phyloP scores from a whole-genome alignment of 805 yeast genomes.

The Myxozyma neotropica region DNA sequence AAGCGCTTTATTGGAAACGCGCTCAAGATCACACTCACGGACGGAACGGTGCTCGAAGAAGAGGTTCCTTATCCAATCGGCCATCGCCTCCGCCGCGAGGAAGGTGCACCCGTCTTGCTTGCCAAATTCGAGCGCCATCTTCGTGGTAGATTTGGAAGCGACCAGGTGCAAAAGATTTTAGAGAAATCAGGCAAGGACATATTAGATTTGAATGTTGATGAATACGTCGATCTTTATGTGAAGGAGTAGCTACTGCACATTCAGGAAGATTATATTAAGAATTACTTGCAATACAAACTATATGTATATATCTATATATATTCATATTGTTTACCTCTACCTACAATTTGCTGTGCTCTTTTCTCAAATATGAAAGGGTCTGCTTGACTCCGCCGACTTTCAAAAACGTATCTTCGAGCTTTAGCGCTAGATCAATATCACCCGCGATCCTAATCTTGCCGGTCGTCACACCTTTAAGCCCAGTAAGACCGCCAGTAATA shows the following conservation, averaged over 20 bases:
- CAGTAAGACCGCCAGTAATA: slow-evolving; percentile 28
- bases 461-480: slow-evolving; percentile 28
- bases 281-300: no score
- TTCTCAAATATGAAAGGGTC: slow-evolving; percentile 20
- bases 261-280: not conserved
- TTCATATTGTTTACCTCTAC: not conserved
- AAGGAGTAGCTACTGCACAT: slow-evolving; percentile 33
- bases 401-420: slow-evolving; percentile 25
- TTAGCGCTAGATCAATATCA: slow-evolving; percentile 32
- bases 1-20: slow-evolving; percentile 64
- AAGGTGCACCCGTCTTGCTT: slow-evolving; percentile 58
- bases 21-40: slow-evolving; percentile 52
- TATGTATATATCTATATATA: no score
- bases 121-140: slow-evolving; percentile 57
- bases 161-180: slow-evolving; percentile 47
- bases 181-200: slow-evolving; percentile 43
- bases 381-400: slow-evolving; percentile 24
- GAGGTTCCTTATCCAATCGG: slow-evolving; percentile 61
- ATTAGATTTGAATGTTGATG: slow-evolving; percentile 51
- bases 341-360: slow-evolving; percentile 3
- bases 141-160: slow-evolving; percentile 48
- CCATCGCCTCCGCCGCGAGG: slow-evolving; percentile 59
- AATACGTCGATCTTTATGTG: slow-evolving; percentile 51
- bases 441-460: slow-evolving; percentile 30
- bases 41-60: slow-evolving; percentile 57